phyloP scores from a whole-genome alignment of 331 rosid species.

The Malus hybrid region DNA sequence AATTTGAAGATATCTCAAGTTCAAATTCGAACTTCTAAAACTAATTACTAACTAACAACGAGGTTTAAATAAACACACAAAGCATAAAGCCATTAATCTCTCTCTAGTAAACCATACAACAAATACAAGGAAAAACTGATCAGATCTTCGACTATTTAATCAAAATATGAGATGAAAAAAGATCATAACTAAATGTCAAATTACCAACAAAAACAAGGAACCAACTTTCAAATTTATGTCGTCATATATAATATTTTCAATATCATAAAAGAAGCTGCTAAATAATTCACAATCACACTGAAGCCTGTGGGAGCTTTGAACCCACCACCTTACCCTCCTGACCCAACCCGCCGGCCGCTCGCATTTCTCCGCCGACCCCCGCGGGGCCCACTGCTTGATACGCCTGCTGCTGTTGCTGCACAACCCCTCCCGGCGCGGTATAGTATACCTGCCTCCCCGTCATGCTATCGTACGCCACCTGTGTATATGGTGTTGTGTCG shows the following conservation, averaged over 20 bases:
- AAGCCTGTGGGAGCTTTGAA: constrained; percentile 54
- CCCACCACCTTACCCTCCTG: constrained; percentile 48
- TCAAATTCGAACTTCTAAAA: too few relatives aligned
- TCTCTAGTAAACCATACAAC: too few relatives aligned
- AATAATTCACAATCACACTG: constrained; percentile 23
- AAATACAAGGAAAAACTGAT: too few relatives aligned
- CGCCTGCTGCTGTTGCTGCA: constrained; percentile 16
- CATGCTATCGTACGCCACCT: constrained; percentile 58
- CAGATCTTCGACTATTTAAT: too few relatives aligned
- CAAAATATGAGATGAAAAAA: too few relatives aligned
- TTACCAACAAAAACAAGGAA: not conserved
- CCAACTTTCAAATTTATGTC: not conserved
- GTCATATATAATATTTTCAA: not conserved
- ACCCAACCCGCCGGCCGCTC: constrained; percentile 30
- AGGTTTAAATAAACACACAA: too few relatives aligned
- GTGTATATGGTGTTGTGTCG: constrained; percentile 49
- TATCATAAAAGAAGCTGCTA: not conserved
- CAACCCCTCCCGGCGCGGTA: constrained; percentile 38
- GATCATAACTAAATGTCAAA: too few relatives aligned
- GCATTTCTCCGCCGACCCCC: constrained; percentile 20
- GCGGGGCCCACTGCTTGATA: constrained; percentile 4
- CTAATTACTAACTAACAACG: too few relatives aligned
- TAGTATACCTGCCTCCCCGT: constrained; percentile 79
- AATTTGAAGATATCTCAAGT: too few relatives aligned
- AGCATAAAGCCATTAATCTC: too few relatives aligned